Evolutionary conservation across 2,329 filamentous ascomycete genomes (phyloP).

Genomic region (Lecanicillium sp.): DNA sequence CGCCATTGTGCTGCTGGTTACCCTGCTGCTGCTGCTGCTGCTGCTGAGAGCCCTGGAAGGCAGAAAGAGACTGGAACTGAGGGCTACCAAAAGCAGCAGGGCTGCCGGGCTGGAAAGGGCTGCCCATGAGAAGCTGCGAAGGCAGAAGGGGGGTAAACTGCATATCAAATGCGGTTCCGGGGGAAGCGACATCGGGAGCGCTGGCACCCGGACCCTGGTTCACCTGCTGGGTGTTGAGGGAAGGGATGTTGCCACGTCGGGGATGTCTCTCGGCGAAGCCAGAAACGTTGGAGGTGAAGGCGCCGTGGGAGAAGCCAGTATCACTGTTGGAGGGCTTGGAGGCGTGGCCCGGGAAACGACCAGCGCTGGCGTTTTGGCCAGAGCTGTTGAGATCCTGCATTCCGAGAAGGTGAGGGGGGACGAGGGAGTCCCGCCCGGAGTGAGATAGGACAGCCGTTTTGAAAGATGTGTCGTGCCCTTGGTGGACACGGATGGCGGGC

Average conservation of each 20-base stretch:
- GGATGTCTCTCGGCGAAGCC: constrained; percentile 84
- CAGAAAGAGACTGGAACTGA: constrained; percentile 80
- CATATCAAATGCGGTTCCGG: constrained; percentile 91
- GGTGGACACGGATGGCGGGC: constrained; percentile 38
- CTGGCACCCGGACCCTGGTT: constrained; percentile 42
- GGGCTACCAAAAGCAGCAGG: constrained; percentile 84
- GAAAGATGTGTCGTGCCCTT: constrained; percentile 54
- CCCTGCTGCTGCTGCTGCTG: constrained; percentile 44
- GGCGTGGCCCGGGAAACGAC: constrained; percentile 61
- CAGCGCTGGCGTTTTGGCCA: constrained; percentile 45
- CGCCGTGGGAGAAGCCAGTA: constrained; percentile 87
- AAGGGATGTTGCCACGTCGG: constrained; percentile 78
- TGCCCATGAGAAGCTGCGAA: constrained; percentile 88
- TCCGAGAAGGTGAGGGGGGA: constrained; percentile 79
- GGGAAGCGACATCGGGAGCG: constrained; percentile 71
- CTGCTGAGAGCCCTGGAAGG: constrained; percentile 51
- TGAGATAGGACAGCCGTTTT: constrained; percentile 80
- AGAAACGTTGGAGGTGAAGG: constrained; percentile 79
- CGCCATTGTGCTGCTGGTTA: constrained; percentile 51
- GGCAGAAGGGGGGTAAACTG: constrained; percentile 95
- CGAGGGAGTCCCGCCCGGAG: constrained; percentile 73
- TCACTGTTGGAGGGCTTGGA: constrained; percentile 79
- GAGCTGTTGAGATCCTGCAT: constrained; percentile 74
- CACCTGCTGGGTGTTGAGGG: constrained; percentile 80
- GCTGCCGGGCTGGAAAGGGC: constrained; percentile 92